Base-by-base conservation (phyloP, 2,329 filamentous ascomycete species). In the Cercospora brassicicola region DNA sequence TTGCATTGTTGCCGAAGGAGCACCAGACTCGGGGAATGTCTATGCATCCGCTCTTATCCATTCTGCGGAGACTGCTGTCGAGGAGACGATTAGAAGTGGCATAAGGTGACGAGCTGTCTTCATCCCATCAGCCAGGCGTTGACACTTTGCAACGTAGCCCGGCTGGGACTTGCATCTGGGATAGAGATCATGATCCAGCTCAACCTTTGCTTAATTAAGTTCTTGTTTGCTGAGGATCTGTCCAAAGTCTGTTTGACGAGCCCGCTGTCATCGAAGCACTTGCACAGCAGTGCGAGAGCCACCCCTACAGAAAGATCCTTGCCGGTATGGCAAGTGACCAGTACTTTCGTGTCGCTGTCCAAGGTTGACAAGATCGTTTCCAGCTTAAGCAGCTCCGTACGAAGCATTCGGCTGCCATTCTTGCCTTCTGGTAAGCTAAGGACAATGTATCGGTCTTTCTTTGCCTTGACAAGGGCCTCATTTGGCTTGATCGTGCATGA, bases 121-220 rank as follows among this genome's bases (percentile, higher is more conserved):
- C 73, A 73, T 64, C 76, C 78, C 88, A 98, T 94, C 62, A 98
- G 81, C 75, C 92, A 96, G 65, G 91, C 91, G 79, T 98, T 97
- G 4, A 98, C 90, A 73, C 92, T 94, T 79, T 97, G 94, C 42
- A 98, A 81, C 0, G 94, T 97, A 23, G 91, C 86, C 39, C 95
- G 85, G 70, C 90, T 94, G 0, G 94, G 94, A 76, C 96, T 96
- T 2, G 90, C 91, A 72, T 91, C 89, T 0, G 93, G 90, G 76
- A 90, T 90, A 0, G 87, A 88, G 4, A 89, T 90, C 79, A 94
- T 92, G 73, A 98, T 91, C 83, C 89, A 91, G n/a, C 91, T 90
- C 33, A 98, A 83, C 62, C 90, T 86, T 73, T 89, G 87, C 73
- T 91, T 90, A 76, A 98, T 93, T 60, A 90, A 84, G 8, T 85